These are phyloP conservation scores for Prunella vulgaris DNA, from an alignment of 257 asterid species.

Conservation along the genomic window DNA sequence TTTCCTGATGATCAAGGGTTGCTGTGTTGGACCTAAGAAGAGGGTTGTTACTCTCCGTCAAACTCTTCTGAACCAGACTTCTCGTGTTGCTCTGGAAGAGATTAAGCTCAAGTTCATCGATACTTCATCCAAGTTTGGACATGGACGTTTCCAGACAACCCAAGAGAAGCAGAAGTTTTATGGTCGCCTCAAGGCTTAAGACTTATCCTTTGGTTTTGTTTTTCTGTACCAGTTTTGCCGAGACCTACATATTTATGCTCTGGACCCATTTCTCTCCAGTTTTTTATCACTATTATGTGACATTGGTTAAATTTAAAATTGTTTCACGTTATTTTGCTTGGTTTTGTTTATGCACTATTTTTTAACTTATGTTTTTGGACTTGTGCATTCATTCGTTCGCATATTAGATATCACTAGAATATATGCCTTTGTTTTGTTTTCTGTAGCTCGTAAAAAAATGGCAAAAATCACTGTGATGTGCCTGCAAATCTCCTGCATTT, in stretches of 20 bases:
- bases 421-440: not conserved
- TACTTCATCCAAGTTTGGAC: conserved; percentile 54
- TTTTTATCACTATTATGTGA: not conserved
- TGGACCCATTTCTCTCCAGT: not conserved
- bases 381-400: too few species aligned
- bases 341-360: too few species aligned
- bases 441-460: not conserved
- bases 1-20: conserved; percentile 47
- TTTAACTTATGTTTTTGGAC: too few species aligned
- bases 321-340: not conserved
- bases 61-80: conserved; percentile 44
- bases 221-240: conserved; percentile 21
- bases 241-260: not conserved
- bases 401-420: too few species aligned
- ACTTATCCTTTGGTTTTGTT: not conserved
- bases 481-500: not conserved
- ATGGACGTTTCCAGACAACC: conserved; percentile 54
- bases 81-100: conserved; percentile 48
- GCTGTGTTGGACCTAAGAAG: conserved; percentile 53
- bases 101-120: conserved; percentile 52
- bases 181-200: conserved; percentile 41
- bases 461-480: not conserved
- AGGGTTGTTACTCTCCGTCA: conserved; percentile 49
- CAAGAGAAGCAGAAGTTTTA: conserved; percentile 46
- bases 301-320: not conserved